Base-by-base conservation (phyloP, 495 filamentous ascomycete species). In the Aspergillus diversus region DNA sequence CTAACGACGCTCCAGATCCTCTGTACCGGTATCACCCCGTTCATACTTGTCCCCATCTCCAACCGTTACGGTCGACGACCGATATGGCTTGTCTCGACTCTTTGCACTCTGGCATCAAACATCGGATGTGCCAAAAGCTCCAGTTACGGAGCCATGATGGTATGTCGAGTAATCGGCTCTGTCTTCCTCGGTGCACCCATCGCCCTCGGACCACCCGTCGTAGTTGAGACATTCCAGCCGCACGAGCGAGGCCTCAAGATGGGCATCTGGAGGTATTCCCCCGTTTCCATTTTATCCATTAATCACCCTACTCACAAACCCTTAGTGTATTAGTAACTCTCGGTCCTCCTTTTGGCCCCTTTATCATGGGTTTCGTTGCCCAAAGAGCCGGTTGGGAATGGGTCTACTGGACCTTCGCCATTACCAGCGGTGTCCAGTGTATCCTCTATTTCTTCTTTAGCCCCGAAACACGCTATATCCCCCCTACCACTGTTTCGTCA, bases 31-130 rank as follows among this genome's bases (percentile, higher is more conserved):
- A 82, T 68, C 71, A 83, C 12, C 65, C 83, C 8, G 54, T 70
- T 15, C 75, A 76, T 39, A 80, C 84, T 75, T 78, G 80, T 5
- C 12, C 39, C 39, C n/a, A 83, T 81, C 0, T 81, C 84, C 6
- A 83, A 84, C 57, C 73, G 83, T 9, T 87, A 73, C 58, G 84
- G 85, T 5, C 77, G 83, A n/a, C 80, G 84, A 4, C 81, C 80
- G 5, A 75, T 84, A 35, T 79, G 84, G 35, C 71, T 87, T 7
- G 39, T 84, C 6, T 84, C 83, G 6, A 68, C 79, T 1, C 57
- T 83, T 9, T 70, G 75, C 43, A 77, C 79, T 63, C 65, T 79
- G 2, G 69, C 81, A 2, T 79, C 77, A 55, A 82, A 83, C 16
- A 69, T 78, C 15, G 80, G 77, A 31, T 84, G 82, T 42, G 80